Evolutionary conservation across 2,329 filamentous ascomycete species (phyloP).

Genomic region (Colletotrichum gloeosporioides): DNA sequence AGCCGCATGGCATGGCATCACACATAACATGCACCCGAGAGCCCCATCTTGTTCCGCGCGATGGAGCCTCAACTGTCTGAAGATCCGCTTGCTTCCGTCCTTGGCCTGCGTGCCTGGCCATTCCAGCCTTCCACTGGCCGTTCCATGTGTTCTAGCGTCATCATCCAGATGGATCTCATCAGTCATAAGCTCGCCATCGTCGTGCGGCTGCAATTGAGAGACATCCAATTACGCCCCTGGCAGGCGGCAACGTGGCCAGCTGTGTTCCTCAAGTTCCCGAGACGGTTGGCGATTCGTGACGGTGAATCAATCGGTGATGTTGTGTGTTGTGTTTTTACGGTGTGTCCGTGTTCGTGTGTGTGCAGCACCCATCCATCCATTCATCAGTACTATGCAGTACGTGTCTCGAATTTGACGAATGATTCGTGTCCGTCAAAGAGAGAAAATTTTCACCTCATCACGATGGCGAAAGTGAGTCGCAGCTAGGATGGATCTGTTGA

Average conservation of each 20-base stretch:
- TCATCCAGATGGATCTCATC: constrained; percentile 19
- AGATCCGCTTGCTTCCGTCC: constrained; percentile 21
- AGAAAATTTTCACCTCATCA: constrained; percentile 19
- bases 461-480: constrained; percentile 2
- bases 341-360: neutral
- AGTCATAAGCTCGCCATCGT: constrained; percentile 21
- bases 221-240: constrained; percentile 2
- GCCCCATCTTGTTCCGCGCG: constrained; percentile 18
- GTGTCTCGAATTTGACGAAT: neutral
- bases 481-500: constrained; percentile 20
- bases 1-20: neutral
- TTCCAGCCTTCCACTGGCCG: constrained; percentile 13
- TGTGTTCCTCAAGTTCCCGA: neutral
- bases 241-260: constrained; percentile 9
- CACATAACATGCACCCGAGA: neutral
- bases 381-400: neutral
- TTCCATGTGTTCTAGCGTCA: constrained; percentile 16
- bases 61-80: constrained; percentile 2
- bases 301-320: neutral
- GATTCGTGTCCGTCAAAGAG: neutral
- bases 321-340: neutral
- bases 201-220: neutral
- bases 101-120: constrained; percentile 8
- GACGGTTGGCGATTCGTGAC: neutral
- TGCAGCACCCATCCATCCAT: neutral